A percentile compares a stretch with the other conserved stretches of the same genome.
These are phyloP conservation scores for Carnegiea gigantea DNA, from an alignment of 179 eudicot genomes.

Conservation along the genomic window DNA sequence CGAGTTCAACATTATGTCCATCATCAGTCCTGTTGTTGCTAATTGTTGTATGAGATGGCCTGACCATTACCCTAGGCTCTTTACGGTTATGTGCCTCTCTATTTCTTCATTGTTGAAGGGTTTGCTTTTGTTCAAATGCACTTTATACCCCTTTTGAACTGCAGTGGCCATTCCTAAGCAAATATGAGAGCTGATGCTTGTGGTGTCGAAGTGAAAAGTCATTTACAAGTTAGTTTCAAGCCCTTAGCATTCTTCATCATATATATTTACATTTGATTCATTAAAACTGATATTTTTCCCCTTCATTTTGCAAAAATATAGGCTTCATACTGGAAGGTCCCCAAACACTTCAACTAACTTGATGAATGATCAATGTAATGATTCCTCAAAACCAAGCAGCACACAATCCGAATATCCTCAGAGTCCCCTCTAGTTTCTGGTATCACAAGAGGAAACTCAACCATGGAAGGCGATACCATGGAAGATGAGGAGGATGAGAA, in stretches of 20 bases:
- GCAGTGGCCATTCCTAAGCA: slow-evolving; percentile 66
- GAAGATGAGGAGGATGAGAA: slow-evolving; percentile 60
- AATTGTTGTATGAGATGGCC: not conserved
- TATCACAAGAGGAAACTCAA: slow-evolving; percentile 39
- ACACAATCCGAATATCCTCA: slow-evolving; percentile 60
- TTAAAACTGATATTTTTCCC: not conserved
- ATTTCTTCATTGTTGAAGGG: not conserved
- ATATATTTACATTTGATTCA: not conserved
- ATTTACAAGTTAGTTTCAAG: slow-evolving; percentile 57
- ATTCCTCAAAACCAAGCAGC: slow-evolving; percentile 42
- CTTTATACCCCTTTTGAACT: not conserved
- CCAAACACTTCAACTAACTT: slow-evolving; percentile 32
- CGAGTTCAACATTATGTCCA: not conserved
- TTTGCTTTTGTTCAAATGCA: not conserved
- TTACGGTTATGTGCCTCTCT: not conserved
- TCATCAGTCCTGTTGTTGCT: not conserved
- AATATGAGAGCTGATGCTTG: no score
- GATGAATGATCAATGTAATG: slow-evolving; percentile 36
- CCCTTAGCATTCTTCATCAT: not conserved
- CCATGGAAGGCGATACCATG: slow-evolving; percentile 47
- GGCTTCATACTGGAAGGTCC: slow-evolving; percentile 56
- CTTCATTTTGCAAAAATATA: slow-evolving; percentile 49
- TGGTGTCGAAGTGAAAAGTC: slow-evolving; percentile 25
- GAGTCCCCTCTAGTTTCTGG: slow-evolving; percentile 53
- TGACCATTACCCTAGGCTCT: not conserved